Evolutionary conservation across 495 filamentous ascomycete species (phyloP).

Genomic region (Penicillium salamii): DNA sequence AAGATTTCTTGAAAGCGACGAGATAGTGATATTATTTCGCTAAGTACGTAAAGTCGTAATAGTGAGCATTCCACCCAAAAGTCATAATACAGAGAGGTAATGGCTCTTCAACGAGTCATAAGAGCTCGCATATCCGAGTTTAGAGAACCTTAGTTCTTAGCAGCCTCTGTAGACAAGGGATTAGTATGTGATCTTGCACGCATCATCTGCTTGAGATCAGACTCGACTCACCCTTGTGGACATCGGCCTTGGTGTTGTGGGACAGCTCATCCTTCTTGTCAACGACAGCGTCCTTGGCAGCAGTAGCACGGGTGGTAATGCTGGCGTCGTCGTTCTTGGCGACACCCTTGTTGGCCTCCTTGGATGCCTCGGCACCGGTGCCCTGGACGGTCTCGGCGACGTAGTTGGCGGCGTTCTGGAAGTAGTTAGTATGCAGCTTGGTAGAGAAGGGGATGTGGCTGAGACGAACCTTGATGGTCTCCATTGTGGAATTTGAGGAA

Average conservation of each 20-base stretch:
- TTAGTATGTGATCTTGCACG: neutral
- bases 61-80: conserved; percentile 14
- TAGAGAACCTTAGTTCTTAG: conserved; percentile 9
- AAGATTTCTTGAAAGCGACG: too few relatives aligned
- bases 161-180: neutral
- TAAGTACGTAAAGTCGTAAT: neutral
- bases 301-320: conserved; percentile 8
- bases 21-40: conserved; percentile 1
- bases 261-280: conserved; percentile 14
- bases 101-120: neutral
- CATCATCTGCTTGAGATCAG: too few relatives aligned
- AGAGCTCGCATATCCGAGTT: too few relatives aligned
- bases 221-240: conserved; percentile 10
- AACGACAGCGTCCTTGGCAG: conserved; percentile 9
- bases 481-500: neutral
- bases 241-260: conserved; percentile 13
- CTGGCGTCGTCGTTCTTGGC: conserved; percentile 11
- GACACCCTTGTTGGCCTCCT: conserved; percentile 14
- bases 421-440: neutral
- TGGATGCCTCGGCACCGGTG: conserved; percentile 12
- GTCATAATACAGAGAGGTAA: neutral
- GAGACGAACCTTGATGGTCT: conserved; percentile 8
- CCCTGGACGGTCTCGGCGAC: conserved; percentile 12
- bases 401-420: conserved; percentile 12
- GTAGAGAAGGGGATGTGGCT: too few relatives aligned